phyloP scores from a whole-genome alignment of 192 early-diverging fungal species.

The Coemansia sp. region DNA sequence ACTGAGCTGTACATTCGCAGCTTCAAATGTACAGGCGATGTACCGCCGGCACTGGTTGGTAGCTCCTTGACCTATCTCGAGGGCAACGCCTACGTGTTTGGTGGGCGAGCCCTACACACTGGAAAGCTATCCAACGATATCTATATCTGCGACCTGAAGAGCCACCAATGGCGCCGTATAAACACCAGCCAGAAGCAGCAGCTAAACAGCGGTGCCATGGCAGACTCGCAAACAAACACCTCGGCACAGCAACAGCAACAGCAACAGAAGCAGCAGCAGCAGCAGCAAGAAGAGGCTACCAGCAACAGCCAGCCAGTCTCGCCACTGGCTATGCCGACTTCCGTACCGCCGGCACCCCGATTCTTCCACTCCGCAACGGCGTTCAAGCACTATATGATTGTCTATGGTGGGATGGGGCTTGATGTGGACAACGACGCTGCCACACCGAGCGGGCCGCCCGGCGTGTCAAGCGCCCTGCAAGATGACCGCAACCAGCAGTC shows the following conservation, averaged over 20 bases:
- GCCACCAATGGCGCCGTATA: constrained; percentile 64
- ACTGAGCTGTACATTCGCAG: constrained; percentile 55
- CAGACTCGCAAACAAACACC: not conserved
- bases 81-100: constrained; percentile 67
- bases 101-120: constrained; percentile 64
- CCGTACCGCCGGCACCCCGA: constrained; percentile 48
- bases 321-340: not conserved
- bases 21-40: constrained; percentile 63
- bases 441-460: not conserved
- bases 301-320: not conserved
- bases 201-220: not conserved
- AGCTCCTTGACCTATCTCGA: constrained; percentile 63
- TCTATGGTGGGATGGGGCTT: constrained; percentile 82
- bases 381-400: constrained; percentile 62
- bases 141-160: constrained; percentile 64
- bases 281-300: too few species aligned
- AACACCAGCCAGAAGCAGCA: constrained; percentile 9
- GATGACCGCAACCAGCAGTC: constrained; percentile 54
- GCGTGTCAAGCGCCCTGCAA: constrained; percentile 13
- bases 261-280: not conserved
- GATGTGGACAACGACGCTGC: constrained; percentile 26
- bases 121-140: constrained; percentile 71
- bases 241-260: not conserved
- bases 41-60: constrained; percentile 73
- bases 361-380: constrained; percentile 78